A percentile compares a stretch with the other conserved stretches of the same genome.
Evolutionary conservation across 2,329 filamentous ascomycete genomes (phyloP).

Genomic region (Elsinoe perseae): DNA sequence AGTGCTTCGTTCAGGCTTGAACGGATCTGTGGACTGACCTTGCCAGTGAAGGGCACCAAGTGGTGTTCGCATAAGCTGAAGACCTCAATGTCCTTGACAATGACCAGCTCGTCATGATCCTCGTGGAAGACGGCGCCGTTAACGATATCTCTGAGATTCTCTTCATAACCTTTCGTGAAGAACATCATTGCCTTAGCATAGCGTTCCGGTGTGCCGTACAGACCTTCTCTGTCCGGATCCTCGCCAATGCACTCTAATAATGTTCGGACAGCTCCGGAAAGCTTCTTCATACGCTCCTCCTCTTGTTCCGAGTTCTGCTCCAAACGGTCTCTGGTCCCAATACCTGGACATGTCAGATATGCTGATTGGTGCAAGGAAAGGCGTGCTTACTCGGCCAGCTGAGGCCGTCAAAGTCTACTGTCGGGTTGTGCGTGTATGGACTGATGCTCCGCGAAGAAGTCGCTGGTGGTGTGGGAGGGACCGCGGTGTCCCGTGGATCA

Average conservation of each 20-base stretch:
- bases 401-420: conserved; percentile 49
- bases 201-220: conserved; percentile 64
- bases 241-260: conserved; percentile 60
- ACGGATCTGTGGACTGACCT: conserved; percentile 59
- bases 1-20: conserved; percentile 12
- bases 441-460: conserved; percentile 43
- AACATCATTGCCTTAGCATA: conserved; percentile 95
- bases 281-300: conserved; percentile 49
- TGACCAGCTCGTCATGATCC: conserved; percentile 93
- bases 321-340: conserved; percentile 56
- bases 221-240: conserved; percentile 56
- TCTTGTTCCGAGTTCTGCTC: conserved; percentile 53
- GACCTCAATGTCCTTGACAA: conserved; percentile 95
- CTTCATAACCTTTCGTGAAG: conserved; percentile 94
- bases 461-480: conserved; percentile 44
- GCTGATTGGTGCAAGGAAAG: neutral
- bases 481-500: conserved; percentile 45
- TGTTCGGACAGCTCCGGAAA: conserved; percentile 55
- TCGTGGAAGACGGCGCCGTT: conserved; percentile 94
- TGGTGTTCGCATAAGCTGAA: conserved; percentile 96
- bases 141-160: conserved; percentile 84
- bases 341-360: conserved; percentile 31
- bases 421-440: conserved; percentile 44
- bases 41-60: conserved; percentile 90
- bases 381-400: conserved; percentile 45